A percentile compares a stretch with the other conserved stretches of the same genome.
Evolutionary conservation across 139 green algal genomes (phyloP).

Genomic region (Volvox reticuliferus): DNA sequence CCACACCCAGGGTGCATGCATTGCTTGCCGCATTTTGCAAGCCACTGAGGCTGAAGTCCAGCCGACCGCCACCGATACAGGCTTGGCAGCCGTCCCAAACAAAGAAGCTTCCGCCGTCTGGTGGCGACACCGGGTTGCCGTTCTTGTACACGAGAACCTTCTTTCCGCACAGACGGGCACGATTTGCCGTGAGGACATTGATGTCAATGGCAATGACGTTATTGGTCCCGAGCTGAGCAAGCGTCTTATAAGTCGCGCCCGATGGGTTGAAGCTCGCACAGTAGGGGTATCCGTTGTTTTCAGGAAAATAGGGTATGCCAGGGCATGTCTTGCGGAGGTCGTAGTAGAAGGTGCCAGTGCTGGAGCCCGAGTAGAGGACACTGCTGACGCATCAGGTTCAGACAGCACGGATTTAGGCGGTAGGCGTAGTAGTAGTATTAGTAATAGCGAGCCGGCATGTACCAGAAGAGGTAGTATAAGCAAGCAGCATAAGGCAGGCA

Average conservation of each 20-base stretch:
- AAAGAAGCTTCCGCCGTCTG: slow-evolving; percentile 10
- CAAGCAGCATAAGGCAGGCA: no score
- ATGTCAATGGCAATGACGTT: slow-evolving; percentile 13
- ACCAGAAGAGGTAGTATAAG: no score
- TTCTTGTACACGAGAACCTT: slow-evolving; percentile 12
- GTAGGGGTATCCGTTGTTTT: slow-evolving; percentile 8
- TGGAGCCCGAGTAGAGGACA: not conserved
- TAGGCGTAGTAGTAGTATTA: no score
- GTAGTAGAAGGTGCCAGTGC: slow-evolving; percentile 7
- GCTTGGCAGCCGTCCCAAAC: slow-evolving; percentile 13
- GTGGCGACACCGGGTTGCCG: not conserved
- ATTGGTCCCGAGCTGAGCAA: not conserved
- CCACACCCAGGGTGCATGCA: not conserved
- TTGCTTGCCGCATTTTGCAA: not conserved
- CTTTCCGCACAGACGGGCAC: not conserved
- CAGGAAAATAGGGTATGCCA: not conserved
- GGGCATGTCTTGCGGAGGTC: slow-evolving; percentile 7
- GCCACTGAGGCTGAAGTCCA: slow-evolving; percentile 20
- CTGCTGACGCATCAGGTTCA: no score
- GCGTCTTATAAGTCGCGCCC: not conserved
- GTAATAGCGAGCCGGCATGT: no score
- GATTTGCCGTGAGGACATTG: slow-evolving; percentile 8
- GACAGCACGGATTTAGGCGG: no score
- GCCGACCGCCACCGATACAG: not conserved
- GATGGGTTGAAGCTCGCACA: not conserved